phyloP scores from a whole-genome alignment of 805 yeast genomes.

The Kodamaea jinghongensis region DNA sequence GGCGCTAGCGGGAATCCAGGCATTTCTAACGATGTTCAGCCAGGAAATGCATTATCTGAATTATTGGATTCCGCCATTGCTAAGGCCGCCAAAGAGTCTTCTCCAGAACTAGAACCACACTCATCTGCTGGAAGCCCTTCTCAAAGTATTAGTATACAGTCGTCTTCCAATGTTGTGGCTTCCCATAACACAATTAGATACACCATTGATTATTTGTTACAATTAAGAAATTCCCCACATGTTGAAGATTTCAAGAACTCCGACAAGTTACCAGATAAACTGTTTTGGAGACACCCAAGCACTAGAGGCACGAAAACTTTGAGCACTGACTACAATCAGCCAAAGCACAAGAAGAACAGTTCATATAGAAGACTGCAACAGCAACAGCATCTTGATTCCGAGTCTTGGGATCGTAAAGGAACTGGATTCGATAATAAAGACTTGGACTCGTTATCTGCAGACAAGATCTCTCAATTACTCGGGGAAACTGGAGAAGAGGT shows the following conservation, averaged over 20 bases:
- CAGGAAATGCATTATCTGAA: slow-evolving; percentile 39
- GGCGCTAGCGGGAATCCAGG: background rate
- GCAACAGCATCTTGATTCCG: slow-evolving; percentile 9
- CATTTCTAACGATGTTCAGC: slow-evolving; percentile 18
- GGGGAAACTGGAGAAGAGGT: slow-evolving; percentile 36
- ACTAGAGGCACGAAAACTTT: slow-evolving; percentile 8
- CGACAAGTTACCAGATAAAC: slow-evolving; percentile 42
- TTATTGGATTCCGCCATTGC: slow-evolving; percentile 46
- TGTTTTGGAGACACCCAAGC: slow-evolving; percentile 47
- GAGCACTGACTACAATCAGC: slow-evolving; percentile 9
- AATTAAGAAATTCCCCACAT: slow-evolving; percentile 35
- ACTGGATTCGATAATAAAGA: slow-evolving; percentile 19
- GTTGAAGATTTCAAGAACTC: slow-evolving; percentile 28
- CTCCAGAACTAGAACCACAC: slow-evolving; percentile 31
- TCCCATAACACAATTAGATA: slow-evolving; percentile 15
- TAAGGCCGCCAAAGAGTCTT: slow-evolving; percentile 44
- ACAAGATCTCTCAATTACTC: slow-evolving; percentile 33
- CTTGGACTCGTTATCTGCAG: slow-evolving; percentile 29
- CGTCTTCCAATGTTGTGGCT: background rate
- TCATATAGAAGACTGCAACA: slow-evolving; percentile 11
- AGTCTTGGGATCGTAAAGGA: slow-evolving; percentile 32
- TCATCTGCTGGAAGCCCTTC: slow-evolving; percentile 14
- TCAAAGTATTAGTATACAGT: background rate
- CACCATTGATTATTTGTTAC: slow-evolving; percentile 27
- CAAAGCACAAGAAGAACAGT: slow-evolving; percentile 17